phyloP scores from a whole-genome alignment of 2,329 filamentous ascomycete genomes.

The Pseudocercospora eumusae region DNA sequence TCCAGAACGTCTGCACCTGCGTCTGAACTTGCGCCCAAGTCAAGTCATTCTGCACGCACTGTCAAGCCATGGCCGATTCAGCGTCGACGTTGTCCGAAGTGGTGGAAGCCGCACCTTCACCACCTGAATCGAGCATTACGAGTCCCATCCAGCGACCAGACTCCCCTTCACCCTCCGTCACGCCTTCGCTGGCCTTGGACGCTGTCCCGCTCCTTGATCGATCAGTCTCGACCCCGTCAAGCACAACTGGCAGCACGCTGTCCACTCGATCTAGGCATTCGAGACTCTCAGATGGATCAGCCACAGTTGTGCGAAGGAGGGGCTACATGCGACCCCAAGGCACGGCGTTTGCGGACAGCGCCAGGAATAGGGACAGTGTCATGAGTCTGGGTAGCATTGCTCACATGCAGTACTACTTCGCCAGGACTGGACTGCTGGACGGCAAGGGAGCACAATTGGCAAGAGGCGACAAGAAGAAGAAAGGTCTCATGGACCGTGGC shows the following conservation, averaged over 20 bases:
- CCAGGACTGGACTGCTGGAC: conserved; percentile 86
- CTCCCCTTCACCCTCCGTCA: conserved; percentile 66
- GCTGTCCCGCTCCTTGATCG: conserved; percentile 61
- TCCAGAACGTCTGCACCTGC: conserved; percentile 6
- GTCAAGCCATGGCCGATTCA: conserved; percentile 9
- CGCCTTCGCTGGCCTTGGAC: conserved; percentile 64
- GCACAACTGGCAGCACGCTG: conserved; percentile 51
- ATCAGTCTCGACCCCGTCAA: conserved; percentile 59
- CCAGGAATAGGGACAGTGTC: conserved; percentile 87
- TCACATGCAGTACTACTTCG: conserved; percentile 98
- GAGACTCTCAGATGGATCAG: conserved; percentile 55
- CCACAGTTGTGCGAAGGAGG: conserved; percentile 57
- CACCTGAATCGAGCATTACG: conserved; percentile 33
- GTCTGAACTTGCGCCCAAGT: not conserved
- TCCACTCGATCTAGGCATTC: conserved; percentile 45
- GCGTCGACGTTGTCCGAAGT: conserved; percentile 8
- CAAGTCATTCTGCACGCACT: not conserved
- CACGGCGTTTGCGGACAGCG: conserved; percentile 87
- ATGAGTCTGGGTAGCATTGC: conserved; percentile 95
- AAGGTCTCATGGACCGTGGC: conserved; percentile 28
- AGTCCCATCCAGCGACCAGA: conserved; percentile 47
- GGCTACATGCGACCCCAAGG: conserved; percentile 87
- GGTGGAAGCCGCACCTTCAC: conserved; percentile 14
- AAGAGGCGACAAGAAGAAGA: conserved; percentile 42
- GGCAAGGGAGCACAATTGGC: conserved; percentile 87